Percentiles rank a stretch among this genome's conserved stretches.
Conservation (phyloP, 495 filamentous ascomycete genomes). For the Aspergillus incahuasiensis region DNA sequence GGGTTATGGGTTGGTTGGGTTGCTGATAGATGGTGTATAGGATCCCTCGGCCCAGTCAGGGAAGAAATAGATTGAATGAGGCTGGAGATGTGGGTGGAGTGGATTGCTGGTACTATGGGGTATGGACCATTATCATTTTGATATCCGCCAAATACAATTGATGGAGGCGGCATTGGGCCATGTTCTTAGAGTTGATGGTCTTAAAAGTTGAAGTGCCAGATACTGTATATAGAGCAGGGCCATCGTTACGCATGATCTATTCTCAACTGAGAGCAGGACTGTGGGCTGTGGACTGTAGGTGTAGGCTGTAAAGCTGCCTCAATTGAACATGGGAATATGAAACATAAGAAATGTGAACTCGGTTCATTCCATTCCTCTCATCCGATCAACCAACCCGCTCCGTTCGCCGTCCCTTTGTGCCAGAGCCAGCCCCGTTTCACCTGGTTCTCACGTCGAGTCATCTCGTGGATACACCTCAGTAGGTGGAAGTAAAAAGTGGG, state of each 20-base stretch:
- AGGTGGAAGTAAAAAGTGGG: slow-evolving; percentile 8
- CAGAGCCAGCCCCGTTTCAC: slow-evolving; percentile 7
- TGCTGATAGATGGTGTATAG: slow-evolving; percentile 14
- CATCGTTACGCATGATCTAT: slow-evolving; percentile 9
- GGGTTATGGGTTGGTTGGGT: background rate
- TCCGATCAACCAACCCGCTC: slow-evolving; percentile 13
- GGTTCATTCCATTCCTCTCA: slow-evolving; percentile 17
- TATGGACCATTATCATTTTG: too few species aligned
- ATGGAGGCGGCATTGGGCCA: background rate
- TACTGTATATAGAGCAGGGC: background rate
- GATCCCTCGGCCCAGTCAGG: slow-evolving; percentile 38
- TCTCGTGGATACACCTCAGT: background rate
- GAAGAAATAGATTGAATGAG: slow-evolving; percentile 24
- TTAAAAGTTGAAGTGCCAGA: background rate
- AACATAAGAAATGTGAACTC: slow-evolving; percentile 17
- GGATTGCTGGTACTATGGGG: too few species aligned
- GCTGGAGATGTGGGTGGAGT: too few species aligned
- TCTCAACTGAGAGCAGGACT: background rate
- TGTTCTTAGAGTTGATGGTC: too few species aligned
- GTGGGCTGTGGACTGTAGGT: background rate
- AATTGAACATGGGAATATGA: slow-evolving; percentile 16
- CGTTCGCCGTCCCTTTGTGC: slow-evolving; percentile 1
- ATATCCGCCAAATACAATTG: too few species aligned
- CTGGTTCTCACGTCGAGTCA: slow-evolving; percentile 1
- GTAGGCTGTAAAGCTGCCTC: slow-evolving; percentile 4